Evolutionary conservation across 805 yeast species (phyloP).

Genomic region (Lipomyces spencermartinsiae): DNA sequence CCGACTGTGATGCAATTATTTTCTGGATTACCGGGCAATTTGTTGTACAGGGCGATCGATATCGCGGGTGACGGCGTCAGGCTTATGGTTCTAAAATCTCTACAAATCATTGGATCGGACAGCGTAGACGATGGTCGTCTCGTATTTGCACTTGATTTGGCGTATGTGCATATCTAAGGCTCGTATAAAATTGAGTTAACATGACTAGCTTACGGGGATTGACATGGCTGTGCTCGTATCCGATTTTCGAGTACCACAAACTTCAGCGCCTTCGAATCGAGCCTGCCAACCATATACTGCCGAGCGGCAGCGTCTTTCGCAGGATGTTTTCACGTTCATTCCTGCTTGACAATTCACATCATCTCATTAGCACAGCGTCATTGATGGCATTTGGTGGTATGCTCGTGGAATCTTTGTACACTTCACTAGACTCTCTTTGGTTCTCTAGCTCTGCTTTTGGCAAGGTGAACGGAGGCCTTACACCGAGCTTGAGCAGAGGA

Average conservation of each 20-base stretch:
- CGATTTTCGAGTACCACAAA: not conserved
- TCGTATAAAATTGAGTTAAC: not conserved
- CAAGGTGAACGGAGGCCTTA: not conserved
- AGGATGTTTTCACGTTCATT: not conserved
- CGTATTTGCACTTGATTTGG: not conserved
- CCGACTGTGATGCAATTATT: constrained; percentile 1
- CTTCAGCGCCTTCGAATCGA: constrained; percentile 3
- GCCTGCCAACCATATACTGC: not conserved
- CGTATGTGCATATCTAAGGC: not conserved
- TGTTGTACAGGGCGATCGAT: not conserved
- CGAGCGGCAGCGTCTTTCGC: constrained; percentile 2
- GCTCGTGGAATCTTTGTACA: not conserved
- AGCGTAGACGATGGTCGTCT: not conserved
- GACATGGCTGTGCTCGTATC: constrained; percentile 10
- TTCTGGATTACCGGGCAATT: constrained; percentile 6
- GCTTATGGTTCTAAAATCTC: not conserved
- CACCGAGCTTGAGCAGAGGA: not conserved
- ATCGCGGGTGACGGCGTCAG: constrained; percentile 1
- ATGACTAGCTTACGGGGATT: not conserved
- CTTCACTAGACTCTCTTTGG: not conserved
- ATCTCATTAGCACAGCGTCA: not conserved
- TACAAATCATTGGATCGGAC: not conserved
- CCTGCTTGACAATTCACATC: not conserved
- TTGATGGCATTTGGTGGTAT: not conserved
- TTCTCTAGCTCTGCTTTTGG: not conserved